Evolutionary conservation across 176 grass and related monocot genomes (phyloP), one percentile per base, ranked within the genome.

Genomic region (Dactylis glomerata): DNA sequence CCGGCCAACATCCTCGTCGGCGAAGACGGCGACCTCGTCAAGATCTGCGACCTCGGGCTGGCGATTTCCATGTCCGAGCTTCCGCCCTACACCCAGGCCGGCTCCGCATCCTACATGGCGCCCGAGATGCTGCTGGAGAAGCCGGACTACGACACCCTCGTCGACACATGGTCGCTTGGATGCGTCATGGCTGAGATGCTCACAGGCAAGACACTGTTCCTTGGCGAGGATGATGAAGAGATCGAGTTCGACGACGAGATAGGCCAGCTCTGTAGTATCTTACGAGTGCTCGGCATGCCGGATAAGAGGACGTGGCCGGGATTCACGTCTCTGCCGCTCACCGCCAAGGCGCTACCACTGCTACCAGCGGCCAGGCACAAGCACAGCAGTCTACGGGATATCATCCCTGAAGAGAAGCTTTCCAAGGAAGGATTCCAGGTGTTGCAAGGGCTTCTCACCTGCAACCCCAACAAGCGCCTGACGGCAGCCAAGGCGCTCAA

Each of bases 391-490:
- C 54, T 86, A 22, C 63, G 47, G 6, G 65, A 75, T 17, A 20
- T 81, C 22, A 82, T 87, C 72, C 85, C 85, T 13, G 0, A 44
- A 41, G 68, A 41, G 41, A 34, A 27, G 3, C 28, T 87, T 8
- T 87, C 77, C 1, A 15, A 50, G 50, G 20, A 65, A 3, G 85
- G 85, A 5, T 87, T 82, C 72, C 49, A 81, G 22, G 16, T 62
- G 11, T 15, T 62, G 58, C 23, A 15, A 14, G 26, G 58, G 12
- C 58, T n/a, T n/a, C n/a, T n/a, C n/a, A n/a, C n/a, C n/a, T n/a
- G n/a, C n/a, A n/a, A n/a, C n/a, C n/a, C n/a, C 58, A 24, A 62
- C 58, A 28, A 62, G 58, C 58, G 58, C 13, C 24, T 62, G 11
- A 62, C 58, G 58, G 58, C 24, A 9, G 58, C 58, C 58, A 11